phyloP scores from a whole-genome alignment of 495 filamentous ascomycete species.

The Patellaria atrata region DNA sequence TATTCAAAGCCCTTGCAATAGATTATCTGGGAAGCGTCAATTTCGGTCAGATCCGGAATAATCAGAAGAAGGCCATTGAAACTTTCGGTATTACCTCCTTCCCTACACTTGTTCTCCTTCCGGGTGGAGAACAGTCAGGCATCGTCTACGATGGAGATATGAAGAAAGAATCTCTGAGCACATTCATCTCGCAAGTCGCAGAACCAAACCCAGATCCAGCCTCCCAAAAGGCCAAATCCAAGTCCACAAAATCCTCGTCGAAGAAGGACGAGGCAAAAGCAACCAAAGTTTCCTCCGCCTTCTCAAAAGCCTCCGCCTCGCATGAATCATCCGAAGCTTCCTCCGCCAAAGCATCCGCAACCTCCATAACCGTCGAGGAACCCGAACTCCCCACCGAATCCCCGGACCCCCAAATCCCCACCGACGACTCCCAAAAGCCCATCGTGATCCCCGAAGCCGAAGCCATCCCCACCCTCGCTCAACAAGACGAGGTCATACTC shows the following conservation, averaged over 20 bases:
- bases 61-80: constrained; percentile 56
- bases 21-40: constrained; percentile 76
- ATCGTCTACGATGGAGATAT: constrained; percentile 71
- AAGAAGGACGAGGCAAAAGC: constrained; percentile 33
- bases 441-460: constrained; percentile 32
- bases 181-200: constrained; percentile 69
- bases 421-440: constrained; percentile 34
- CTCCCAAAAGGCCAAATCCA: constrained; percentile 30
- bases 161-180: constrained; percentile 68
- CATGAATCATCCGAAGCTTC: constrained; percentile 29
- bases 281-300: constrained; percentile 24
- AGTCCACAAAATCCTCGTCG: constrained; percentile 34
- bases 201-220: constrained; percentile 59
- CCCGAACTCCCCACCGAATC: constrained; percentile 32
- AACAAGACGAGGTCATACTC: constrained; percentile 44
- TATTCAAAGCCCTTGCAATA: constrained; percentile 73
- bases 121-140: constrained; percentile 51
- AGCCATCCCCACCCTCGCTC: constrained; percentile 37
- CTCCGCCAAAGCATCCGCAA: constrained; percentile 26
- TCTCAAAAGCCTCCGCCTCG: constrained; percentile 30
- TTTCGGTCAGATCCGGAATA: constrained; percentile 75
- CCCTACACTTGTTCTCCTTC: constrained; percentile 69
- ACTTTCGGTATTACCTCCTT: constrained; percentile 63
- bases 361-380: constrained; percentile 30
- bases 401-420: constrained; percentile 29